phyloP scores from a whole-genome alignment of 805 yeast species.

The Barnettozyma vustinii region DNA sequence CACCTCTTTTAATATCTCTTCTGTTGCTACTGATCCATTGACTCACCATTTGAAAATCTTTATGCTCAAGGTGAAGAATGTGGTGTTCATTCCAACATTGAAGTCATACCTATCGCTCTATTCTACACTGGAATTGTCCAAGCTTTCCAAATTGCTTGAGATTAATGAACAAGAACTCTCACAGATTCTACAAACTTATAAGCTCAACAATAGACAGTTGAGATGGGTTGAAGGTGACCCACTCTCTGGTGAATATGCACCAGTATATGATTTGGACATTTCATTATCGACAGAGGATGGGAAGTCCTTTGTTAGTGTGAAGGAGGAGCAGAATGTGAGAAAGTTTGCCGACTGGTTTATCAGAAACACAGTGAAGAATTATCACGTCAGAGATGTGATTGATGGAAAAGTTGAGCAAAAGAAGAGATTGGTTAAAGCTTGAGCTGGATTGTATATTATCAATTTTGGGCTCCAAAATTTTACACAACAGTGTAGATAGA shows the following conservation, averaged over 20 bases:
- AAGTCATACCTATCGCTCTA: slow-evolving; percentile 42
- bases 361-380: slow-evolving; percentile 41
- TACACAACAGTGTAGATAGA: too few relatives aligned
- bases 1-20: slow-evolving; percentile 29
- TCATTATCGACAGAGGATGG: slow-evolving; percentile 32
- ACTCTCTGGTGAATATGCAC: slow-evolving; percentile 35
- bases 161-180: slow-evolving; percentile 30
- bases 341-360: slow-evolving; percentile 47
- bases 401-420: slow-evolving; percentile 11
- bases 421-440: background rate
- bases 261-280: slow-evolving; percentile 41
- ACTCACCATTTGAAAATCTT: slow-evolving; percentile 39
- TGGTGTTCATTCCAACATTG: slow-evolving; percentile 34
- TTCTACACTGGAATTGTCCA: slow-evolving; percentile 39
- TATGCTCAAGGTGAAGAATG: slow-evolving; percentile 35
- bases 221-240: slow-evolving; percentile 38
- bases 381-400: slow-evolving; percentile 38
- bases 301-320: slow-evolving; percentile 32
- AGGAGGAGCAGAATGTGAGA: slow-evolving; percentile 40
- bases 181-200: slow-evolving; percentile 37
- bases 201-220: slow-evolving; percentile 40
- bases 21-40: slow-evolving; percentile 36
- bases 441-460: background rate
- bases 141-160: slow-evolving; percentile 36
- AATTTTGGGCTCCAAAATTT: background rate